Evolutionary conservation across 176 grass and related monocot species (phyloP).

Genomic region (Cenchrus purpureus): DNA sequence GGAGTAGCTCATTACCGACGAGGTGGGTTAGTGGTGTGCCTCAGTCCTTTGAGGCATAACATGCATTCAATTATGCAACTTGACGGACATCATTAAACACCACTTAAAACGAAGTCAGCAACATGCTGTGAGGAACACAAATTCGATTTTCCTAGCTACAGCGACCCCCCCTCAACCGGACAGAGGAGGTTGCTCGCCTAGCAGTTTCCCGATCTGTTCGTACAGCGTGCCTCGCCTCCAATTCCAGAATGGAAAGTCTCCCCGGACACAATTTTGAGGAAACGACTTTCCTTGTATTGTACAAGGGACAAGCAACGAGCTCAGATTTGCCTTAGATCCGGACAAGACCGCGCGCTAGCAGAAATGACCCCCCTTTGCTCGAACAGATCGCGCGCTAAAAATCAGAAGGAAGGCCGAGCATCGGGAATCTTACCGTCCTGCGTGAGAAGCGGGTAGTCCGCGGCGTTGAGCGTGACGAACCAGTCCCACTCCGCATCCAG

Average conservation of each 20-base stretch:
- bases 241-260: constrained; percentile 34
- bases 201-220: constrained; percentile 22
- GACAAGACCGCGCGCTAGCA: neutral
- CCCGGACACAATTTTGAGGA: neutral
- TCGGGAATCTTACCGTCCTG: constrained; percentile 79
- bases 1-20: too few relatives aligned
- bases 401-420: neutral
- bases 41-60: neutral
- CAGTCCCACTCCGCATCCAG: constrained; percentile 88
- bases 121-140: neutral
- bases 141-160: constrained; percentile 23
- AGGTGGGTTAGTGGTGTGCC: too few relatives aligned
- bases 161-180: constrained; percentile 10
- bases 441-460: constrained; percentile 86
- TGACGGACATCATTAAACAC: constrained; percentile 33
- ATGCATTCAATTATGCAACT: constrained; percentile 40
- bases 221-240: neutral
- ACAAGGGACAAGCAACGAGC: neutral
- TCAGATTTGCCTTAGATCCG: constrained; percentile 40
- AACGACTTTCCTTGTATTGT: neutral
- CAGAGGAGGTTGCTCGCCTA: neutral
- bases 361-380: neutral
- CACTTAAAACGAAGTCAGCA: neutral
- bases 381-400: neutral
- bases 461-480: constrained; percentile 86